phyloP scores from a whole-genome alignment of 805 yeast species.

The Clavispora phyllophila region DNA sequence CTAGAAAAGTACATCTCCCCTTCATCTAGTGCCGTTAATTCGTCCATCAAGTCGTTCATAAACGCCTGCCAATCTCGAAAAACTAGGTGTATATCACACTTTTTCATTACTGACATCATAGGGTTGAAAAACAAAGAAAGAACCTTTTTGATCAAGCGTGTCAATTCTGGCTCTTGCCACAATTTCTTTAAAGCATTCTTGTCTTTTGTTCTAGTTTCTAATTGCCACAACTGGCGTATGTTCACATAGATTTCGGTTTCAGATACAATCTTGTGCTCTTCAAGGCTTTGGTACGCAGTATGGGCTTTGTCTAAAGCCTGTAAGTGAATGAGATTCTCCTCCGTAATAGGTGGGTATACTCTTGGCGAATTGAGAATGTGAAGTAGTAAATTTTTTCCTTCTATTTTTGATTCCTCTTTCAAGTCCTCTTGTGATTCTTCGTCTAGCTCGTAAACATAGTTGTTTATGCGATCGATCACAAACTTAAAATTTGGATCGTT shows the following conservation, averaged over 20 bases:
- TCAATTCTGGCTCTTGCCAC: conserved; percentile 82
- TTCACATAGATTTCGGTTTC: conserved; percentile 41
- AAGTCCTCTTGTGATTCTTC: conserved; percentile 31
- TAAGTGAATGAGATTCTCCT: conserved; percentile 4
- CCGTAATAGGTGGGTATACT: conserved; percentile 17
- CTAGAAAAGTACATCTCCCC: conserved; percentile 44
- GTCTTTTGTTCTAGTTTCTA: conserved; percentile 66
- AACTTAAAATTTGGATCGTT: conserved; percentile 26
- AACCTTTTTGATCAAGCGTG: conserved; percentile 67
- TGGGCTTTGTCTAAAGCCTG: conserved; percentile 15
- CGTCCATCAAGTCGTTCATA: conserved; percentile 54
- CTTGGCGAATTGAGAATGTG: conserved; percentile 38
- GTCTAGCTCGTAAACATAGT: conserved; percentile 48
- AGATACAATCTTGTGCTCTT: conserved; percentile 8
- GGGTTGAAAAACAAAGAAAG: conserved; percentile 73
- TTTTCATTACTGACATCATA: conserved; percentile 59
- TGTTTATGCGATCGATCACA: conserved; percentile 33
- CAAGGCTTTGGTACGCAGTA: conserved; percentile 16
- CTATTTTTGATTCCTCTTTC: conserved; percentile 68
- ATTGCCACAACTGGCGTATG: conserved; percentile 57
- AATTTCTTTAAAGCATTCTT: conserved; percentile 68
- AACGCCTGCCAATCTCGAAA: conserved; percentile 39
- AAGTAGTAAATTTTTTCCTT: conserved; percentile 56
- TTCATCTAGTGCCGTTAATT: conserved; percentile 54
- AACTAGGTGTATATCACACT: conserved; percentile 61